Base-by-base conservation (phyloP, 768 basidiomycete genomes). In the Leucocoprinus birnbaumii region DNA sequence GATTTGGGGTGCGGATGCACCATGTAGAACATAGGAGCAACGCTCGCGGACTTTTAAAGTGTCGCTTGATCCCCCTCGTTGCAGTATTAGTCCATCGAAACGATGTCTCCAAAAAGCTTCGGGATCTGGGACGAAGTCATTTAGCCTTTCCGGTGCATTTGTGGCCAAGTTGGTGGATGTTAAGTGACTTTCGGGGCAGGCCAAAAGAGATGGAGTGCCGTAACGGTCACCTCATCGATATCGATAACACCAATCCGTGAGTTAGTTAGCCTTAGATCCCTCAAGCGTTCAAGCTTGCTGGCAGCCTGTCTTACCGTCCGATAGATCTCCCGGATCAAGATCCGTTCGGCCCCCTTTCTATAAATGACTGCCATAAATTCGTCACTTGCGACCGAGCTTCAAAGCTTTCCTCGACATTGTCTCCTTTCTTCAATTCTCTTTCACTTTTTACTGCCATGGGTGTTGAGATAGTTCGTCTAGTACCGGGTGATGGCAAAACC, bases 291-390 rank as follows among this genome's bases (percentile, higher is more conserved):
- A n/a, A 41, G 43, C 34, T 59, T 53, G 47, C 22, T 41, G 38
- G 45, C 42, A 41, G 22, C 44, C 35, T 53, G 34, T 48, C 50
- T 46, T 43, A 44, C 48, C 55, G 47, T 40, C 66, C 11, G 58
- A 57, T 70, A 72, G 70, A 72, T 71, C 68, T 65, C 59, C 83
- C 82, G 80, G 83, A 87, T 87, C 86, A 81, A 84, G 85, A 86
- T 87, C 86, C 83, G 84, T 74, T 79, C 76, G 79, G 31, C 11
- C 80, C 79, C 68, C 67, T 62, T 63, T 64, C 65, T 79, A 80
- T 80, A 79, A 78, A 72, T 70, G 67, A 65, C 55, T 34, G 57
- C 53, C 46, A 57, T 61, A 62, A 62, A 66, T 66, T 67, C 65
- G 66, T 68, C 67, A 71, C 70, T 73, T 75, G 64, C 60, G 66